phyloP scores from a whole-genome alignment of 208 protist genomes.

The Angomonas desouzai region DNA sequence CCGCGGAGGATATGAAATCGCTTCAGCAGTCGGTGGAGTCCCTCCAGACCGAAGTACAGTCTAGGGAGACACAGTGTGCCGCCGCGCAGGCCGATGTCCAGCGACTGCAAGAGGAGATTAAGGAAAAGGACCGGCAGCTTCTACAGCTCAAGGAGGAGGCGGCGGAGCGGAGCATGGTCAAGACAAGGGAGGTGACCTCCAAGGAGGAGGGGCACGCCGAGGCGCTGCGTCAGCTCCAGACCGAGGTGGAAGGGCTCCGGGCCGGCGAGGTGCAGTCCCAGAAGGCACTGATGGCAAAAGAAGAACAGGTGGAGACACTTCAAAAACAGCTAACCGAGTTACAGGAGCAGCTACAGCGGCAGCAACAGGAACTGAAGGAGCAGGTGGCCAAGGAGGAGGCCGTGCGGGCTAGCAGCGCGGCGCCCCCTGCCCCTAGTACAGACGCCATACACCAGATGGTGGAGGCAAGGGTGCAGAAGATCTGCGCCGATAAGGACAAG shows the following conservation, averaged over 20 bases:
- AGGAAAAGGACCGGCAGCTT: conserved; percentile 19
- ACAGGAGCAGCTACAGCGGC: conserved; percentile 5
- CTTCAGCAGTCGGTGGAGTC: not conserved
- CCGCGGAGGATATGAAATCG: not conserved
- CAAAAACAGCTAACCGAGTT: not conserved
- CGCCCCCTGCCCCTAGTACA: not conserved
- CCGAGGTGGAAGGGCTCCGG: conserved; percentile 14
- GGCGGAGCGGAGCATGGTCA: conserved; percentile 32
- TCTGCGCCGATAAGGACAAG: conserved; percentile 30
- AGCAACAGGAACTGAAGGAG: conserved; percentile 16
- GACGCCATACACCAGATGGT: conserved; percentile 26
- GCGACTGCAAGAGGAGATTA: conserved; percentile 27
- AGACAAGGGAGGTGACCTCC: conserved; percentile 31
- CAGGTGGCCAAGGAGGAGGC: conserved; percentile 7
- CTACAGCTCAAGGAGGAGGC: conserved; percentile 47
- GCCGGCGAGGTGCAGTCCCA: conserved; percentile 11
- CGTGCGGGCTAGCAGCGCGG: conserved; percentile 13
- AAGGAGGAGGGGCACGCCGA: conserved; percentile 39
- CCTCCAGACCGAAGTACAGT: not conserved
- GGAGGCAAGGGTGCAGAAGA: conserved; percentile 25
- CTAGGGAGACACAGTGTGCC: not conserved
- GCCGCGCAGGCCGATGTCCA: not conserved
- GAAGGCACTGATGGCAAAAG: not conserved
- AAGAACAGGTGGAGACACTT: not conserved
- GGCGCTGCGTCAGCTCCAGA: conserved; percentile 21